Conservation (phyloP, 176 grass and related monocot genomes). For the Cenchrus americanus region DNA sequence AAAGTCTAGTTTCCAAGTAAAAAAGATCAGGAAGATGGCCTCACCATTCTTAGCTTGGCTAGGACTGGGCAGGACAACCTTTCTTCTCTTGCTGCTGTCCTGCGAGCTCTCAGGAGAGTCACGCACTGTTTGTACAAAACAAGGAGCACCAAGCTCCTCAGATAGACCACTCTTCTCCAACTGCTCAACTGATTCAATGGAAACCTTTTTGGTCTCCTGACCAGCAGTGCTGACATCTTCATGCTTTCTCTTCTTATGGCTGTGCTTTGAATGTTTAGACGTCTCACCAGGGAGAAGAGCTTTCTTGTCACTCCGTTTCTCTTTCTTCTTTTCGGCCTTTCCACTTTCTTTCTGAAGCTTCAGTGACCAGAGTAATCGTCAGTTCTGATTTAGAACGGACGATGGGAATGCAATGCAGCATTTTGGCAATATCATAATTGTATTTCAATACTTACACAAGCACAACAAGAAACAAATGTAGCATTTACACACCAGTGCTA, state of each 20-base stretch:
- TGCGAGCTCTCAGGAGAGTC: constrained; percentile 72
- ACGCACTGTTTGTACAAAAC: constrained; percentile 21
- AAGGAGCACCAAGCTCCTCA: constrained; percentile 67
- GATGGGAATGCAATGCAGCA: constrained; percentile 59
- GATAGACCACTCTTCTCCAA: constrained; percentile 68
- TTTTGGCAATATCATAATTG: constrained; percentile 36
- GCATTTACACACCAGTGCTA: background rate
- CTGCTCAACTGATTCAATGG: constrained; percentile 48
- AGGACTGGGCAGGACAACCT: constrained; percentile 45
- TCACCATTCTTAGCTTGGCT: constrained; percentile 54
- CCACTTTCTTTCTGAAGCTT: constrained; percentile 72
- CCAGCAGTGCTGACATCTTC: constrained; percentile 20
- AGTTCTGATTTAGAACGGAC: constrained; percentile 83
- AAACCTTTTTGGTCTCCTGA: background rate
- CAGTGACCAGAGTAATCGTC: constrained; percentile 85
- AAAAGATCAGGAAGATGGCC: background rate
- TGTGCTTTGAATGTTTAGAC: constrained; percentile 57
- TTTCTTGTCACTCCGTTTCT: constrained; percentile 62
- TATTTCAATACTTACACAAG: constrained; percentile 19
- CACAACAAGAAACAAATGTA: constrained; percentile 14
- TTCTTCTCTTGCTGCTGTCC: constrained; percentile 72
- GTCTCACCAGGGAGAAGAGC: constrained; percentile 26
- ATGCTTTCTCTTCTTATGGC: constrained; percentile 66
- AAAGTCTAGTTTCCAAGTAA: background rate
- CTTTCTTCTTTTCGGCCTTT: constrained; percentile 54